Conservation (phyloP, 106 monocot genomes). For the Triglochin maritima region DNA sequence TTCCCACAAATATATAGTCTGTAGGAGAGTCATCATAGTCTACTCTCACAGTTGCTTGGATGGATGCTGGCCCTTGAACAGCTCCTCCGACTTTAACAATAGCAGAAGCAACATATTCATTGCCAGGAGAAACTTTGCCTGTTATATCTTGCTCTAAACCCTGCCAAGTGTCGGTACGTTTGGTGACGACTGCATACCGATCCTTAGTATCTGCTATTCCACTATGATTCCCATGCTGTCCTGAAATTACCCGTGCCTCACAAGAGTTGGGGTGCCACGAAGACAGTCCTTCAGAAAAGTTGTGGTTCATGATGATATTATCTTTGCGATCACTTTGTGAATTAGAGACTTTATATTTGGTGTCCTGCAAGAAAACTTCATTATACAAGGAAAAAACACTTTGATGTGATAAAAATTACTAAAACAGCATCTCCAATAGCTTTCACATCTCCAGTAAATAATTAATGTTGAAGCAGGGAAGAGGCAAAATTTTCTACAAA, state of each 20-base stretch:
- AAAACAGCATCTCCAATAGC: no score
- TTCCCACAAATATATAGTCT: slow-evolving; percentile 41
- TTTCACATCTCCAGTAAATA: no score
- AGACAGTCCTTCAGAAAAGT: slow-evolving; percentile 54
- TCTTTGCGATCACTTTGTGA: neutral
- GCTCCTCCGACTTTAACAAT: slow-evolving; percentile 52
- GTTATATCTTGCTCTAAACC: slow-evolving; percentile 88
- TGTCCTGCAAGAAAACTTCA: neutral
- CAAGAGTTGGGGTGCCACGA: slow-evolving; percentile 64
- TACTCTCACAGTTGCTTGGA: slow-evolving; percentile 50
- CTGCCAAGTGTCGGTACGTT: slow-evolving; percentile 68
- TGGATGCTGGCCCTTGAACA: slow-evolving; percentile 21
- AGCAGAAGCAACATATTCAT: slow-evolving; percentile 40
- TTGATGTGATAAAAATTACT: neutral
- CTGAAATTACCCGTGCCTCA: slow-evolving; percentile 41
- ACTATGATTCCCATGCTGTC: slow-evolving; percentile 19
- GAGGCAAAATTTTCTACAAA: no score
- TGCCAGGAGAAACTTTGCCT: slow-evolving; percentile 26
- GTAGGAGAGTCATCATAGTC: slow-evolving; percentile 33
- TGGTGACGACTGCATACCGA: slow-evolving; percentile 55
- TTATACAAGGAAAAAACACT: neutral
- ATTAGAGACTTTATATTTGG: neutral
- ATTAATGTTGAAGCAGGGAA: no score
- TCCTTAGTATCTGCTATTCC: slow-evolving; percentile 28
- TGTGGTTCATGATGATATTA: slow-evolving; percentile 61